phyloP scores from a whole-genome alignment of 306 rosid species.

The Senna tora region DNA sequence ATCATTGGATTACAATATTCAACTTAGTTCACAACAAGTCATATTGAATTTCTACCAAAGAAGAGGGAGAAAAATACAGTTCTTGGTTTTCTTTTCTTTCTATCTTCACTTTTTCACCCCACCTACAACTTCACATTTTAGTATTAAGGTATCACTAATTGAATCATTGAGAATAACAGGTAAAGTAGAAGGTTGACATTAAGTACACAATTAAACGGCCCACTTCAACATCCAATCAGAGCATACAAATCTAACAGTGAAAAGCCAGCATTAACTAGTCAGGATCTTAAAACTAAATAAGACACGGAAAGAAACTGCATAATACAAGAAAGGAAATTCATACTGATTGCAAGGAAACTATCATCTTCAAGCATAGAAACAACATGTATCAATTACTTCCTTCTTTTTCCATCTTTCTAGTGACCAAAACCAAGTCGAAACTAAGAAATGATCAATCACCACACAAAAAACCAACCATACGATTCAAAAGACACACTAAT shows the following conservation, averaged over 20 bases:
- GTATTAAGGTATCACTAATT: too few species aligned
- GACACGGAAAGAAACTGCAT: neutral
- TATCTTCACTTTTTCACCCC: neutral
- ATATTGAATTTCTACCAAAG: too few species aligned
- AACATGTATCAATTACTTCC: too few species aligned
- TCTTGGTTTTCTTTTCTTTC: too few species aligned
- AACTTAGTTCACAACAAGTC: too few species aligned
- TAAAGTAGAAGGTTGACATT: constrained; percentile 4
- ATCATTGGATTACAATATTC: constrained; percentile 20
- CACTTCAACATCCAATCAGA: neutral
- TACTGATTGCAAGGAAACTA: too few species aligned
- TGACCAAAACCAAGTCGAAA: too few species aligned
- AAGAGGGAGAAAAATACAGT: too few species aligned
- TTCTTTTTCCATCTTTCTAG: too few species aligned
- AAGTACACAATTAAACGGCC: neutral
- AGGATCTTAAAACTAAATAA: neutral
- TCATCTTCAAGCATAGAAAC: too few species aligned
- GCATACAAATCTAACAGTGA: neutral
- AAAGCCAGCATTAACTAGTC: neutral
- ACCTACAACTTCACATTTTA: neutral
- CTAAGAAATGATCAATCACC: constrained; percentile 13
- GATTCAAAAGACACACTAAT: neutral
- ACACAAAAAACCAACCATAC: constrained; percentile 8
- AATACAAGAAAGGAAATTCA: neutral
- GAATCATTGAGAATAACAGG: too few species aligned